These are phyloP conservation scores for Echria macrotheca DNA, from an alignment of 495 filamentous ascomycete genomes.

Conservation along the genomic window DNA sequence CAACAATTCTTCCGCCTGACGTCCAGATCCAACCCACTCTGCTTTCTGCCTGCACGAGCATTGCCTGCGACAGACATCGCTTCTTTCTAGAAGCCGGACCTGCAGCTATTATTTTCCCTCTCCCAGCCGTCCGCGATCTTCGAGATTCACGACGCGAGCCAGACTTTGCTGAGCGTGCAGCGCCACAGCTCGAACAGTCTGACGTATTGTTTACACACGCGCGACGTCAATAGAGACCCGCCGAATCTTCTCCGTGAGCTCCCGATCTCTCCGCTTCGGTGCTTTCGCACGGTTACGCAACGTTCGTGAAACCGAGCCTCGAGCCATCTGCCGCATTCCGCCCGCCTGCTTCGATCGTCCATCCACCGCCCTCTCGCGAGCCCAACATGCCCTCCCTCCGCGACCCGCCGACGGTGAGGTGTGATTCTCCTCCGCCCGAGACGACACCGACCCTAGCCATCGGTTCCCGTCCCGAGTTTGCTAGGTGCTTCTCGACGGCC, in stretches of 20 bases:
- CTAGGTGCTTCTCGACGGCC: conserved; percentile 68
- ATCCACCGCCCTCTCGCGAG: too few relatives aligned
- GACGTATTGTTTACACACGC: conserved; percentile 1
- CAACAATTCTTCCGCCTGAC: conserved; percentile 29
- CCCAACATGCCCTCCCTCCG: conserved; percentile 22
- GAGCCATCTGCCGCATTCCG: background rate
- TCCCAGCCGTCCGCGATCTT: conserved; percentile 1
- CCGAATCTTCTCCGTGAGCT: background rate
- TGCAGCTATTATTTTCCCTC: conserved; percentile 5
- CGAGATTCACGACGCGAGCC: conserved; percentile 7
- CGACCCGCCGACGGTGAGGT: conserved; percentile 31
- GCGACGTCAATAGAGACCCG: background rate
- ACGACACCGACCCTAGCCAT: conserved; percentile 62
- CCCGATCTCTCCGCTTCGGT: too few relatives aligned
- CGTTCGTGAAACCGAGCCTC: too few relatives aligned
- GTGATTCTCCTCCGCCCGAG: conserved; percentile 59
- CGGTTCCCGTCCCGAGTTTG: conserved; percentile 55
- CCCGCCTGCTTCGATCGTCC: background rate
- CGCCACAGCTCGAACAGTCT: background rate
- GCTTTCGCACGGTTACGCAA: too few relatives aligned
- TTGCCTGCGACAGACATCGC: conserved; percentile 7
- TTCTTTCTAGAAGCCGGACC: conserved; percentile 14
- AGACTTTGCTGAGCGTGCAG: background rate
- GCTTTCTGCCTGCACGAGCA: conserved; percentile 19
- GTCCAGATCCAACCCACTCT: conserved; percentile 12